Evolutionary conservation across 139 green algal genomes (phyloP), one percentile per base, ranked within the genome.

Genomic region (Chlorella sp.): DNA sequence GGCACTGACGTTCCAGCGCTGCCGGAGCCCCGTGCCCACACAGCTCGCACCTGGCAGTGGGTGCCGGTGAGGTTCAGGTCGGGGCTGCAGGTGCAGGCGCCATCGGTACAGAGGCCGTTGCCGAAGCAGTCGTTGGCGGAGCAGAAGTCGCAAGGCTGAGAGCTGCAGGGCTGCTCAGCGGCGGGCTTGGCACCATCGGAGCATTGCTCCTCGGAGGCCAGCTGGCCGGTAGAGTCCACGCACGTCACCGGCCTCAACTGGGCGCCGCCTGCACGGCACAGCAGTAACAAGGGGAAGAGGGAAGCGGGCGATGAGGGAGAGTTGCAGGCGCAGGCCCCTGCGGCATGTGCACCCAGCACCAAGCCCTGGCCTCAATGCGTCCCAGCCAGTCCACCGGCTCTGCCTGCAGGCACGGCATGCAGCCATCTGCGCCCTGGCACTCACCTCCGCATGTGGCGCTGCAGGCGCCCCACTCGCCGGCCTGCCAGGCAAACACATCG

Each of bases 81-180:
- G 32, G 53, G 36, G 26, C 42, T 34, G 79, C 93, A 95, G 2
- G 53, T 28, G 68, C 93, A 95, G 0, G 57, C 69, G 79, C 84
- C 90, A 34, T 39, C 42, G 15, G 7, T 34, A 68, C 93, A 95
- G 11, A 28, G 69, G 80, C 93, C 93, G 28, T 40, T 40, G 36
- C 78, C 85, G 34, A 86, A 81, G 91, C 92, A 95, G 24, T 53
- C 61, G 24, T 90, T 92, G 66, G 24, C 86, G 12, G 73, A 37
- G 82, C 93, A 95, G 71, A 92, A 90, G 88, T 93, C 88, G 37
- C 93, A 95, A 11, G 90, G 39, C 68, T 91, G 48, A 37, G 64
- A 30, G 78, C 90, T 91, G 92, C 93, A 95, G 3, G 11, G 26
- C 53, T 80, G 57, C 16, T 26, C 19, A 16, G 36, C 39, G 0